Conservation (phyloP, 768 basidiomycete species). For the Fistulinella prunicolor region DNA sequence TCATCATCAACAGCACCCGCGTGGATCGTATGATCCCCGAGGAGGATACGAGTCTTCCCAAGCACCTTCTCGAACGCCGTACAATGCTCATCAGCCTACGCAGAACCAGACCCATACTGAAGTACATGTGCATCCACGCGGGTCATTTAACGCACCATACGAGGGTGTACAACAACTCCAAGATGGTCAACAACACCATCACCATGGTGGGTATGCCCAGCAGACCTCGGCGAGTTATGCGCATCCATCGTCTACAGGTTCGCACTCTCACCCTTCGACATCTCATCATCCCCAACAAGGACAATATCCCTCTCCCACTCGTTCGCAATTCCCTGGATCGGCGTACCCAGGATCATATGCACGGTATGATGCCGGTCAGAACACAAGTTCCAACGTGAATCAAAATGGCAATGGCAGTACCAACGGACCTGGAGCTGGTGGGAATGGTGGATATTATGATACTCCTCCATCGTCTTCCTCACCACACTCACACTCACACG, state of each 20-base stretch:
- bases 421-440: constrained; percentile 10
- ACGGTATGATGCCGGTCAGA: constrained; percentile 29
- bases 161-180: constrained; percentile 29
- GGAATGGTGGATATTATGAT: constrained; percentile 26
- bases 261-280: constrained; percentile 19
- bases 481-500: constrained; percentile 18
- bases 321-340: constrained; percentile 24
- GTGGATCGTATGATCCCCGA: constrained; percentile 27
- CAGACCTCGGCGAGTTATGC: constrained; percentile 17
- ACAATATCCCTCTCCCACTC: constrained; percentile 25
- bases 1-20: constrained; percentile 24
- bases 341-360: constrained; percentile 29
- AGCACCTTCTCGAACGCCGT: constrained; percentile 20
- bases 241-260: constrained; percentile 18
- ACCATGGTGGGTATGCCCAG: constrained; percentile 21
- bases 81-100: constrained; percentile 14
- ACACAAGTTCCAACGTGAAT: constrained; percentile 14
- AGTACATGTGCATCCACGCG: constrained; percentile 19
- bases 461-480: constrained; percentile 20
- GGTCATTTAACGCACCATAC: constrained; percentile 20
- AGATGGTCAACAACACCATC: constrained; percentile 22
- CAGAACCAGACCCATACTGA: constrained; percentile 20
- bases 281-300: constrained; percentile 23
- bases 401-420: background rate
- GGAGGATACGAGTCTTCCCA: constrained; percentile 23